Base-by-base conservation (phyloP, 805 yeast species). In the Isabelozyma pseudorhagii region DNA sequence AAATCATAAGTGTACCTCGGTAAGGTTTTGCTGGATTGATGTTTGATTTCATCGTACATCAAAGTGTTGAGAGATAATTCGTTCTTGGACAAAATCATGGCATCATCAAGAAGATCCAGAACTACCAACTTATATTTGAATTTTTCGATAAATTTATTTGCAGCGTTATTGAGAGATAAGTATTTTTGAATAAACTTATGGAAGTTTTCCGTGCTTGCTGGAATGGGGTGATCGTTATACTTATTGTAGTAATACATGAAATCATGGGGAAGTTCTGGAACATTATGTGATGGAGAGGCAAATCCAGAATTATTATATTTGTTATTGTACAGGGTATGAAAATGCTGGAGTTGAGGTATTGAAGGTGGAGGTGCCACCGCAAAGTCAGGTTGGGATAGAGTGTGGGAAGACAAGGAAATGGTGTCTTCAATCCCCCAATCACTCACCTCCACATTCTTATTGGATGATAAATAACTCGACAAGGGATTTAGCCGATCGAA, bases 1-100 rank as follows among this genome's bases (percentile, higher is more conserved):
- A 60, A 49, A 9, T 38, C 17, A 38, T 47, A 51, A 10, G 46
- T 18, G 25, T 27, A 55, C 11, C 29, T 40, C 1, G 44, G 38
- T 5, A 42, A 18, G 42, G 18, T 31, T 40, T 46, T 40, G 34
- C 40, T 21, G 3, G 34, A 21, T 9, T 38, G 45, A n/a, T 42
- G n/a, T 13, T 9, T 28, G 10, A 25, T 43, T 7, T 44, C 21
- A 17, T 48, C 41, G 31, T 44, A 46, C 3, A 51, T 40, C 21
- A 64, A 47, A 40, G 56, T 59, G 29, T 49, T 50, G 38, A 69
- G 56, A 8, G 67, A 59, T 53, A 68, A 74, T 38, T 74, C 77
- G 46, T 71, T 72, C 47, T 74, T 74, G 15, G 77, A 72, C n/a
- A 73, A 56, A 21, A 70, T 66, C 67, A 74, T 66, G 3, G 75